Evolutionary conservation across 352 stramenopile species (phyloP).

Genomic region (Pythium pectinolyticum): DNA sequence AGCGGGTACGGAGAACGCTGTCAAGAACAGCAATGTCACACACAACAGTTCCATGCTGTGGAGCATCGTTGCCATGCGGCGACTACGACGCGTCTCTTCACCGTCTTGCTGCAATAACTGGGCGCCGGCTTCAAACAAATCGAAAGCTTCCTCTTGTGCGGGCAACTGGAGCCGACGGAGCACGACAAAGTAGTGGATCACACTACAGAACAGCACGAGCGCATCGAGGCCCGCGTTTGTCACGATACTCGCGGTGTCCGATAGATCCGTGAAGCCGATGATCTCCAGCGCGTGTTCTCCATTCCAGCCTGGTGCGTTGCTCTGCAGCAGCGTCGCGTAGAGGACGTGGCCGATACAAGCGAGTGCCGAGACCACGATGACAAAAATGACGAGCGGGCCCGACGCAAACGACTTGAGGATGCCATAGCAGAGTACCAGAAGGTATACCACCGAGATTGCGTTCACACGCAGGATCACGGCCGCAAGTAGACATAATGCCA

Average conservation of each 20-base stretch:
- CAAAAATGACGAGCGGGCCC: constrained; percentile 38
- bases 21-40: constrained; percentile 58
- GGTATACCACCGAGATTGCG: constrained; percentile 65
- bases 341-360: constrained; percentile 49
- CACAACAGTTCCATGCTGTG: constrained; percentile 47
- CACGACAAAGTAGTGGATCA: constrained; percentile 68
- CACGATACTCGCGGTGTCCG: constrained; percentile 35
- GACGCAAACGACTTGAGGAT: constrained; percentile 70
- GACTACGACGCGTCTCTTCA: constrained; percentile 32
- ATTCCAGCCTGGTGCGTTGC: constrained; percentile 11
- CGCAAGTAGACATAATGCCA: constrained; percentile 54
- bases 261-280: constrained; percentile 51
- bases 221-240: constrained; percentile 59
- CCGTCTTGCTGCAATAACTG: constrained; percentile 37
- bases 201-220: constrained; percentile 54
- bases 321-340: constrained; percentile 25
- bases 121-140: constrained; percentile 61
- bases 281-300: constrained; percentile 21
- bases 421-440: constrained; percentile 66
- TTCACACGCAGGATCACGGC: constrained; percentile 53
- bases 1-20: constrained; percentile 56
- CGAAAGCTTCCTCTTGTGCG: constrained; percentile 37
- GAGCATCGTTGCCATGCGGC: constrained; percentile 30
- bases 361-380: constrained; percentile 44
- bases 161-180: constrained; percentile 38